Evolutionary conservation across 2,329 filamentous ascomycete genomes (phyloP), one percentile per base, ranked within the genome.

Genomic region (Ceratocystis alfenasii): DNA sequence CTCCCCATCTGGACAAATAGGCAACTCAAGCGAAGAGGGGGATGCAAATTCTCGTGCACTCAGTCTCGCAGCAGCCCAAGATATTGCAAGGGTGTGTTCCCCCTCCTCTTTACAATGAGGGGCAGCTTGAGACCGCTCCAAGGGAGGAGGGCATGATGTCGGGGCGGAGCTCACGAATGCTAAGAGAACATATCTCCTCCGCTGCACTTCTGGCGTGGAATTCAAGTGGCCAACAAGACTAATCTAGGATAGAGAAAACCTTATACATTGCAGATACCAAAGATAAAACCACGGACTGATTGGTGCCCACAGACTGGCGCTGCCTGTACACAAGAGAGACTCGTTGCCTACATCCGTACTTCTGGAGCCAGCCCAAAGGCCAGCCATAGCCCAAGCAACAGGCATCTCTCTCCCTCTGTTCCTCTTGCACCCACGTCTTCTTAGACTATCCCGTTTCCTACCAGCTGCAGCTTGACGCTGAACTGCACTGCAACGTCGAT

Each of bases 21-120:
- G 17, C n/a, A 53, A 53, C 22, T 17, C 28, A 59, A 59, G 55
- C 55, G 55, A 59, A 36, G 28, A 59, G 55, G 25, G 17, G 28
- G 28, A 59, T 59, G 55, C 55, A 59, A 59, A 59, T n/a, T 36
- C 28, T 30, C 55, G 55, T 33, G 55, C 30, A 33, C 25, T 36
- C 22, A 33, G 12, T 30, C 3, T 25, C 53, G 12, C 22, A 57
- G 30, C 8, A n/a, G 17, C 17, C 55, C 28, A 59, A 59, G 28
- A 36, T n/a, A 36, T 59, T 41, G 28, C 28, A 59, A 17, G 30
- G 15, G 15, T 22, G n/a, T 59, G 30, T 17, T n/a, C 25, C 25
- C 7, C 25, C 48, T 10, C 48, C n/a, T 36, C 17, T 59, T 33
- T 5, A 10, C 48, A 30, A 57, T 57, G 53, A 57, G 53, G 53